Conservation (phyloP, 257 asterid genomes). For the Datura wrightii region DNA sequence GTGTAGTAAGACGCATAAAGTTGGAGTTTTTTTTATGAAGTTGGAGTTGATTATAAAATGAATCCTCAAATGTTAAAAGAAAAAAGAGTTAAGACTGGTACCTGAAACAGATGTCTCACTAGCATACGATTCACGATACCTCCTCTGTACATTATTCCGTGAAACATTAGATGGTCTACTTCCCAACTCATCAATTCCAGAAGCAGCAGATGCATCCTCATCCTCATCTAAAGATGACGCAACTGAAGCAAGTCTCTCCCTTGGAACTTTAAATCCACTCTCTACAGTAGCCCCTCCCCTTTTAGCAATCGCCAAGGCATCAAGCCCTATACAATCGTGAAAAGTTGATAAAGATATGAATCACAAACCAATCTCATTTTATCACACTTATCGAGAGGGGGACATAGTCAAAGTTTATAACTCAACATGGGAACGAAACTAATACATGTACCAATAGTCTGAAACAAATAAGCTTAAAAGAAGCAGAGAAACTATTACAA, state of each 20-base stretch:
- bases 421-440: conserved; percentile 1
- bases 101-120: conserved; percentile 60
- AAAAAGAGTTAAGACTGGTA: conserved; percentile 32
- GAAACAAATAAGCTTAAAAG: conserved; percentile 1
- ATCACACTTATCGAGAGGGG: background rate
- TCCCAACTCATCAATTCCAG: conserved; percentile 61
- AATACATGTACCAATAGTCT: background rate
- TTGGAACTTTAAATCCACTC: conserved; percentile 71
- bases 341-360: conserved; percentile 13
- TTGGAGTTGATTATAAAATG: conserved; percentile 12
- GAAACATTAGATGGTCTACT: conserved; percentile 39
- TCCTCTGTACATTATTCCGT: conserved; percentile 48
- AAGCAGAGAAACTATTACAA: conserved; percentile 21
- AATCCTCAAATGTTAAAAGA: conserved; percentile 11
- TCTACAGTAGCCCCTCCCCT: conserved; percentile 56
- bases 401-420: background rate
- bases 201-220: conserved; percentile 55
- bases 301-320: conserved; percentile 70
- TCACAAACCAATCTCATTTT: conserved; percentile 7
- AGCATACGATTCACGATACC: conserved; percentile 70
- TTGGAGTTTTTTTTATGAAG: background rate
- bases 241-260: conserved; percentile 65
- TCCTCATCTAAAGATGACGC: conserved; percentile 70
- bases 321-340: conserved; percentile 60
- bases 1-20: background rate